These are phyloP conservation scores for Metarhizium robertsii DNA, from an alignment of 2,329 filamentous ascomycete genomes.

Conservation along the genomic window DNA sequence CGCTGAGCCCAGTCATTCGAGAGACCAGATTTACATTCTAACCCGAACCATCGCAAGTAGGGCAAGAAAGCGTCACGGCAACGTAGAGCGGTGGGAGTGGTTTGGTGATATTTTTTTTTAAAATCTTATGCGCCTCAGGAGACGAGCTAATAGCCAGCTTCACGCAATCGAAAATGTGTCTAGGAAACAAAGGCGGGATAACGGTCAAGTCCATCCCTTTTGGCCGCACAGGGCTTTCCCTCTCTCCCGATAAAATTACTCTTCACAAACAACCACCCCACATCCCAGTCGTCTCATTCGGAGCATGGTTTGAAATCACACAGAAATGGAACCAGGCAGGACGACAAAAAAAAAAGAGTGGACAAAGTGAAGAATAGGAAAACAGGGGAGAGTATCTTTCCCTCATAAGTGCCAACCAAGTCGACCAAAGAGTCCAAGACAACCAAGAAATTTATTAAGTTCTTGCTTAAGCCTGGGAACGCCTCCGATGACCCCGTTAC, in stretches of 20 bases:
- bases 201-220: constrained; percentile 84
- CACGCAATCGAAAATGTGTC: constrained; percentile 12
- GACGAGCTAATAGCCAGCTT: neutral
- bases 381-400: constrained; percentile 79
- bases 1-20: too few relatives aligned
- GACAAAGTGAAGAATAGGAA: constrained; percentile 6
- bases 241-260: constrained; percentile 29
- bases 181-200: constrained; percentile 47
- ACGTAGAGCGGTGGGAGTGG: neutral
- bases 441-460: constrained; percentile 4
- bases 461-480: neutral
- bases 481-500: constrained; percentile 4
- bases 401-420: constrained; percentile 84
- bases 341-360: constrained; percentile 9
- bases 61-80: neutral
- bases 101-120: neutral
- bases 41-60: too few relatives aligned
- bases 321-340: neutral
- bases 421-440: constrained; percentile 27
- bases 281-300: neutral
- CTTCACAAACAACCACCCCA: constrained; percentile 22
- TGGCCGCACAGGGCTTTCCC: constrained; percentile 96
- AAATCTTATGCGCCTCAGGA: neutral
- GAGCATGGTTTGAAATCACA: neutral
- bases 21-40: too few relatives aligned